These are phyloP conservation scores for Cucumis hystrix DNA, from an alignment of 306 rosid species.

Conservation along the genomic window DNA sequence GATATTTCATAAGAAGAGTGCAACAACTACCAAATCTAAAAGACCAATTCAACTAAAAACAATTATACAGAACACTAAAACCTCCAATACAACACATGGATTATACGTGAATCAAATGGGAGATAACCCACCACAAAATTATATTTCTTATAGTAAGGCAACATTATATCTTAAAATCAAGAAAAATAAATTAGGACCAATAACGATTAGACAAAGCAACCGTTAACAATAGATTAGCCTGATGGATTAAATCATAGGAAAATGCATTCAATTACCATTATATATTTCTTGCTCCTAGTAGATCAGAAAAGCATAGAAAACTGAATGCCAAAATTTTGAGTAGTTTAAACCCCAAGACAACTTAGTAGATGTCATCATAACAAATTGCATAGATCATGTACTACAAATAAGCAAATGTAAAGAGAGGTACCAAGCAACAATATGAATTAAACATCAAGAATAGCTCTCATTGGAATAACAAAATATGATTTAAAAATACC, in stretches of 20 bases:
- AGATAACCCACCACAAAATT: background rate
- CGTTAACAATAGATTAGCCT: background rate
- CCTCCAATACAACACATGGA: background rate
- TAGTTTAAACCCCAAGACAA: no score
- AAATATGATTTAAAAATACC: slow-evolving; percentile 4
- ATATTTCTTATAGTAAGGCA: background rate
- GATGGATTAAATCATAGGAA: background rate
- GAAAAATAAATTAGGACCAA: background rate
- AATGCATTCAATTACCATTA: background rate
- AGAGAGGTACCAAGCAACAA: no score
- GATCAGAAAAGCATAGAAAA: background rate
- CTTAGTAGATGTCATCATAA: background rate
- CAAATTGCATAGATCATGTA: background rate
- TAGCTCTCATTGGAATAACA: background rate
- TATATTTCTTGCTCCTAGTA: background rate
- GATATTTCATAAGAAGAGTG: no score
- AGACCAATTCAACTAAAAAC: no score
- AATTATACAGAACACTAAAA: no score
- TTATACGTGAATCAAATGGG: no score
- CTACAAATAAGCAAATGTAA: background rate
- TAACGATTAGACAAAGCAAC: background rate
- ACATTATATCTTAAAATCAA: background rate
- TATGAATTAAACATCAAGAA: background rate
- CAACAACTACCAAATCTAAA: no score
- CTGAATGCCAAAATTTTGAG: background rate